Percentiles rank a stretch among this genome's conserved stretches.
Conservation (phyloP, 495 filamentous ascomycete genomes). For the Podospora pseudoanserina region DNA sequence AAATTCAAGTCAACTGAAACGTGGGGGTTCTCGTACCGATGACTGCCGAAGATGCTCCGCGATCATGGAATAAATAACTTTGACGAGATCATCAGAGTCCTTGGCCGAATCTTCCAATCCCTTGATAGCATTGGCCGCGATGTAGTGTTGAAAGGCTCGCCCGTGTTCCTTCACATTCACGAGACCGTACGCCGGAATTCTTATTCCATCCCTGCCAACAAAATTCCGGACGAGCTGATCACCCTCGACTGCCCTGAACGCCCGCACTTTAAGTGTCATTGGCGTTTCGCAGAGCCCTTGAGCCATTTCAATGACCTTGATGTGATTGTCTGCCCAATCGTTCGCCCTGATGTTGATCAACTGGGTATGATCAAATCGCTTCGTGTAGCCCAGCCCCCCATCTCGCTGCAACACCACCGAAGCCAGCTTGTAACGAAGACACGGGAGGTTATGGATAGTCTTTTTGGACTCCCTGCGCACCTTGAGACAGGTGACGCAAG, state of each 20-base stretch:
- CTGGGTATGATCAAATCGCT: slow-evolving; percentile 36
- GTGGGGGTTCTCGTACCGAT: background rate
- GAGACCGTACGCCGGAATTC: background rate
- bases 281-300: slow-evolving; percentile 27
- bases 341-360: slow-evolving; percentile 36
- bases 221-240: background rate
- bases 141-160: background rate
- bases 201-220: background rate
- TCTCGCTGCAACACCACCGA: slow-evolving; percentile 36
- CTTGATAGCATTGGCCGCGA: background rate
- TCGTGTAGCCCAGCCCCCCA: slow-evolving; percentile 38
- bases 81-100: background rate
- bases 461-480: slow-evolving; percentile 41
- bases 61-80: background rate
- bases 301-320: slow-evolving; percentile 30
- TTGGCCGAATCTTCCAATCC: background rate
- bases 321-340: slow-evolving; percentile 22
- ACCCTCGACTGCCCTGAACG: background rate
- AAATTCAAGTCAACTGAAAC: background rate
- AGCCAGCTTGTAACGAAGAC: slow-evolving; percentile 39
- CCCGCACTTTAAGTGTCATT: background rate
- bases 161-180: background rate
- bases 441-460: slow-evolving; percentile 42
- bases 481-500: slow-evolving; percentile 36
- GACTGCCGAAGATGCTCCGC: background rate